phyloP scores from a whole-genome alignment of 2,329 filamentous ascomycete species.

The Alternaria hordeiaustralica region DNA sequence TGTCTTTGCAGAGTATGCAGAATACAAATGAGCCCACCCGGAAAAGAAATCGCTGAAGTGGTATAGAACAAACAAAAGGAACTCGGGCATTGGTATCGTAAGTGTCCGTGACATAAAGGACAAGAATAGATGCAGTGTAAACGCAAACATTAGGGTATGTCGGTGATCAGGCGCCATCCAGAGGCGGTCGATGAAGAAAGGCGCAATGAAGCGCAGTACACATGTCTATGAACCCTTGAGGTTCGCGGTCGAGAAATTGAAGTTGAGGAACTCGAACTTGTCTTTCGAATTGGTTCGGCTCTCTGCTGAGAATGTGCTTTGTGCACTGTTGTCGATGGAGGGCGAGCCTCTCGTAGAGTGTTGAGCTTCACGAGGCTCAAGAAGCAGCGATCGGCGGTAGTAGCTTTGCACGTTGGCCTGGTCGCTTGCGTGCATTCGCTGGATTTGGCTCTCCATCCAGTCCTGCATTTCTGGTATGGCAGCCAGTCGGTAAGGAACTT shows the following conservation, averaged over 20 bases:
- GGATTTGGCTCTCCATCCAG: constrained; percentile 85
- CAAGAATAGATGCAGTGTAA: constrained; percentile 24
- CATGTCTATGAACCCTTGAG: constrained; percentile 41
- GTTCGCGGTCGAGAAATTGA: constrained; percentile 43
- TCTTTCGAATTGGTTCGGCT: constrained; percentile 43
- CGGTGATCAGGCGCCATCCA: constrained; percentile 19
- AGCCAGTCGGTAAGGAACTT: constrained; percentile 85
- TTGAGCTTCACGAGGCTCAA: constrained; percentile 73
- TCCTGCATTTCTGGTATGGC: constrained; percentile 89
- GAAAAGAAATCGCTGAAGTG: constrained; percentile 66
- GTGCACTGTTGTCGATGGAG: constrained; percentile 33
- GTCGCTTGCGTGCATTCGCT: constrained; percentile 71
- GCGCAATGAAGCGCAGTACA: constrained; percentile 26
- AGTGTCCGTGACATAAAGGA: constrained; percentile 32
- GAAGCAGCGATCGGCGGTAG: constrained; percentile 82
- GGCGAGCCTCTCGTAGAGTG: constrained; percentile 35
- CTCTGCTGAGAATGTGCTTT: constrained; percentile 35
- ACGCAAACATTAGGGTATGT: constrained; percentile 34
- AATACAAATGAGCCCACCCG: constrained; percentile 54
- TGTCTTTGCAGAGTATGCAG: constrained; percentile 4
- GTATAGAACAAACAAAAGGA: constrained; percentile 44
- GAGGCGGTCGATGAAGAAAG: constrained; percentile 10
- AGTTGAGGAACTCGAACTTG: constrained; percentile 48
- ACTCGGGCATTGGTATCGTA: constrained; percentile 42
- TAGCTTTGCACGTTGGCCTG: constrained; percentile 69